These are phyloP conservation scores for Coemansia reversa DNA, from an alignment of 192 early-diverging fungal species.

Conservation along the genomic window DNA sequence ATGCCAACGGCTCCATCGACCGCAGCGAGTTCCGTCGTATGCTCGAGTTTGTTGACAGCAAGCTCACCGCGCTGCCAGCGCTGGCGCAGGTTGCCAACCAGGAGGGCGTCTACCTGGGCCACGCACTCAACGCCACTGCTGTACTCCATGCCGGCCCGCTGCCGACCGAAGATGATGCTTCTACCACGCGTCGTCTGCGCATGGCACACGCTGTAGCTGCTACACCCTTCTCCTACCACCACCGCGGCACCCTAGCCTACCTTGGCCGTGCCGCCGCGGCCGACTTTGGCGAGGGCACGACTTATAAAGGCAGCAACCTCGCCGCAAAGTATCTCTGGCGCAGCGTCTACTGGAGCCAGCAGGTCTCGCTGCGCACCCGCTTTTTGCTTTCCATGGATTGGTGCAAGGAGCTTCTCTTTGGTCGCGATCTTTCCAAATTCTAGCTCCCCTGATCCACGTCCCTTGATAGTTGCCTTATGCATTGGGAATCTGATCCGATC, in stretches of 20 bases:
- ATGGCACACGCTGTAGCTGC: slow-evolving; percentile 17
- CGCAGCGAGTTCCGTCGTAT: slow-evolving; percentile 39
- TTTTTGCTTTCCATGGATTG: slow-evolving; percentile 84
- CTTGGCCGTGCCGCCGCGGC: slow-evolving; percentile 57
- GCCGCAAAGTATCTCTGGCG: slow-evolving; percentile 54
- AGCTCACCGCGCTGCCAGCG: slow-evolving; percentile 71
- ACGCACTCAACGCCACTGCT: slow-evolving; percentile 57
- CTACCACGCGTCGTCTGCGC: slow-evolving; percentile 5
- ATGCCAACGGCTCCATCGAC: slow-evolving; percentile 32
- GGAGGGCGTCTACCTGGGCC: slow-evolving; percentile 82
- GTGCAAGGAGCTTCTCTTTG: slow-evolving; percentile 85
- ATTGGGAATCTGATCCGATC: background rate
- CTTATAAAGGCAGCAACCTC: slow-evolving; percentile 49
- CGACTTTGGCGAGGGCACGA: slow-evolving; percentile 49
- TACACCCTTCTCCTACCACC: slow-evolving; percentile 64
- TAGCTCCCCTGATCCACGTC: slow-evolving; percentile 4
- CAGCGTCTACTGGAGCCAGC: slow-evolving; percentile 56
- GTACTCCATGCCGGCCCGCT: slow-evolving; percentile 1
- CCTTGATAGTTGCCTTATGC: slow-evolving; percentile 3
- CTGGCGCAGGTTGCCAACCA: slow-evolving; percentile 90
- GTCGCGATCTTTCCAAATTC: slow-evolving; percentile 74
- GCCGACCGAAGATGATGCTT: background rate
- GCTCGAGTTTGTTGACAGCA: slow-evolving; percentile 50
- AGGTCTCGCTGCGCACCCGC: slow-evolving; percentile 73
- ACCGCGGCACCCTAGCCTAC: slow-evolving; percentile 69